Base-by-base conservation (phyloP, 176 grass and related monocot species). In the Eragrostis nindensis region DNA sequence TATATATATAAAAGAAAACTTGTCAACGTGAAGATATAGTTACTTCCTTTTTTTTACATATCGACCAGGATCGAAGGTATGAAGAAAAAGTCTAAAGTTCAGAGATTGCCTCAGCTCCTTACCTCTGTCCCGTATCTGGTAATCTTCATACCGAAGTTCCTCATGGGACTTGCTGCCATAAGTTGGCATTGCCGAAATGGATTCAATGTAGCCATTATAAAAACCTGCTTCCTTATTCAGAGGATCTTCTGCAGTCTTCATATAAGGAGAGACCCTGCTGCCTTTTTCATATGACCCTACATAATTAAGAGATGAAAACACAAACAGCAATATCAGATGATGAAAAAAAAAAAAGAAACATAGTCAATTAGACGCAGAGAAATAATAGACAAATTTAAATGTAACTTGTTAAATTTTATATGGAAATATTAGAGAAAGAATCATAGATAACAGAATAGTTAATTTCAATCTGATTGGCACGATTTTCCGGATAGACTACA, bases 131-230 rank as follows among this genome's bases (percentile, higher is more conserved):
- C 65, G 74, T 26, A 41, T 57, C 55, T 85, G 41, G 78, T 78
- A 85, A 70, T 85, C 74, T 62, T 78, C 82, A 68, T 70, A 17
- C 41, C 74, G 73, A 57, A 89, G 60, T 70, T 89, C 87, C 63
- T 89, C 87, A 54, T 85, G 87, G 7, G 76, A 80, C 64, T 84
- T 89, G 27, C 46, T 74, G 66, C 75, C 64, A 67, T 84, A 80
- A 53, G 42, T 19, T 14, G 62, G 70, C 82, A 89, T 89, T 47
- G 87, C 87, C 40, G 82, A 84, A 75, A 89, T 89, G 21, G 87
- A 89, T 61, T 83, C 32, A 36, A 36, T 36, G 64, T 25, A 25
- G 1, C 32, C 32, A 52, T 7, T 36, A 36, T 36, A 36, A 36
- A 36, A 36, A 1, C 32, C 32, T 36, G 32, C 32, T 36, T 4